Conservation (phyloP, 2,329 filamentous ascomycete species). For the Arthrinium phaeospermum region DNA sequence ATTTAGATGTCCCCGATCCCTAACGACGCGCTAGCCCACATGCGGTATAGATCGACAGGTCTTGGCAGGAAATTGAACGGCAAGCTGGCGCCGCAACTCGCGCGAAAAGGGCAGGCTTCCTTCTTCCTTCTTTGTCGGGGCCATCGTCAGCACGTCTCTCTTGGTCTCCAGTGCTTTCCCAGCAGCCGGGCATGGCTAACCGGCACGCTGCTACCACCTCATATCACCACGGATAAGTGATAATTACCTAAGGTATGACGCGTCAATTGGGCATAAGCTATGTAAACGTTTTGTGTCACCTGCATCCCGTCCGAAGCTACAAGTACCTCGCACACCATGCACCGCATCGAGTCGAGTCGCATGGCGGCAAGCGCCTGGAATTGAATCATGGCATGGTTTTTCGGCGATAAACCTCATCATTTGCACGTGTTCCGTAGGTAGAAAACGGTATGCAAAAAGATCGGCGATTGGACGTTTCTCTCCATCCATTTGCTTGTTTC, state of each 20-base stretch:
- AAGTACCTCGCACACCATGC: background rate
- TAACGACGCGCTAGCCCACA: background rate
- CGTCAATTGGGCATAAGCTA: background rate
- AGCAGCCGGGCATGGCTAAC: constrained; percentile 12
- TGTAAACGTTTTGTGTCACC: constrained; percentile 1
- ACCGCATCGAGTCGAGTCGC: constrained; percentile 2
- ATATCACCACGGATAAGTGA: constrained; percentile 2
- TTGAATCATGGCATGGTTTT: constrained; percentile 1
- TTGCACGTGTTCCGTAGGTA: background rate
- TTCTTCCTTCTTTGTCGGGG: background rate
- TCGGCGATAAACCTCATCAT: background rate
- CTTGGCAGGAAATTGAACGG: constrained; percentile 13
- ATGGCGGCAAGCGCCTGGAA: background rate
- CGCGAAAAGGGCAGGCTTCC: background rate
- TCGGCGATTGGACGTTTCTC: background rate
- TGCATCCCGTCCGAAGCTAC: background rate
- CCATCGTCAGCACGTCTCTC: background rate
- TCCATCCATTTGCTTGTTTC: background rate
- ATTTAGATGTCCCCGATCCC: too few relatives aligned
- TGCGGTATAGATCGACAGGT: background rate
- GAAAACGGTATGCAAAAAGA: background rate
- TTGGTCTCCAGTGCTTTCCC: background rate
- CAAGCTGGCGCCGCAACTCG: constrained; percentile 17
- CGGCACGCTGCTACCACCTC: constrained; percentile 6
- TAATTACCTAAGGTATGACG: constrained; percentile 9